Conservation (phyloP, 2,329 filamentous ascomycete genomes). For the Teratosphaeria gauchensis region DNA sequence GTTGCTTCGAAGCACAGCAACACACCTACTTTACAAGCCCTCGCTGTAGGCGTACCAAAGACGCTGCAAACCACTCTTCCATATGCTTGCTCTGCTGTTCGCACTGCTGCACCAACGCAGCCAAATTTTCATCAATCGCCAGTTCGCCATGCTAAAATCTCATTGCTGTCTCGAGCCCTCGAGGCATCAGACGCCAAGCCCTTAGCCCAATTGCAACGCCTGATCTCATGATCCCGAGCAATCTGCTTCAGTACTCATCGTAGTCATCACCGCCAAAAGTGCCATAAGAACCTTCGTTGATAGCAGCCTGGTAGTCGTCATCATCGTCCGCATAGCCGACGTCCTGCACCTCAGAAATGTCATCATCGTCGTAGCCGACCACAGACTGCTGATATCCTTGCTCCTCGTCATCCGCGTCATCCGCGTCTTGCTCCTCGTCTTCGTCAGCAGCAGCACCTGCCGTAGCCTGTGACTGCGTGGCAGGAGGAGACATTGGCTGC, state of each 20-base stretch:
- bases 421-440: background rate
- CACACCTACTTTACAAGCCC: background rate
- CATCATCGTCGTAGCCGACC: background rate
- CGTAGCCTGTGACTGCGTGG: slow-evolving; percentile 1
- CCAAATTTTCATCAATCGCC: background rate
- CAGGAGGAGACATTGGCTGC: background rate
- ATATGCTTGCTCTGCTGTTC: background rate
- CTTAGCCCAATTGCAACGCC: background rate
- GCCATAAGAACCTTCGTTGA: background rate
- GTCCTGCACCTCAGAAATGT: background rate
- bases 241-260: background rate
- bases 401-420: slow-evolving; percentile 3
- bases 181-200: background rate
- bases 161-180: background rate
- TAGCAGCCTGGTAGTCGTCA: background rate
- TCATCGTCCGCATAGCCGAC: background rate
- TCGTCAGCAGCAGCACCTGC: background rate
- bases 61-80: background rate
- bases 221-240: background rate
- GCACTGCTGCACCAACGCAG: background rate
- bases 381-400: background rate
- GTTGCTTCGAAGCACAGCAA: background rate
- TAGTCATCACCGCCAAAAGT: slow-evolving; percentile 1
- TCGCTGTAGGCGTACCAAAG: background rate
- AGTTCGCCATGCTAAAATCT: too few relatives aligned